Evolutionary conservation across 2,329 filamentous ascomycete genomes (phyloP).

Genomic region (Phoma sp.): DNA sequence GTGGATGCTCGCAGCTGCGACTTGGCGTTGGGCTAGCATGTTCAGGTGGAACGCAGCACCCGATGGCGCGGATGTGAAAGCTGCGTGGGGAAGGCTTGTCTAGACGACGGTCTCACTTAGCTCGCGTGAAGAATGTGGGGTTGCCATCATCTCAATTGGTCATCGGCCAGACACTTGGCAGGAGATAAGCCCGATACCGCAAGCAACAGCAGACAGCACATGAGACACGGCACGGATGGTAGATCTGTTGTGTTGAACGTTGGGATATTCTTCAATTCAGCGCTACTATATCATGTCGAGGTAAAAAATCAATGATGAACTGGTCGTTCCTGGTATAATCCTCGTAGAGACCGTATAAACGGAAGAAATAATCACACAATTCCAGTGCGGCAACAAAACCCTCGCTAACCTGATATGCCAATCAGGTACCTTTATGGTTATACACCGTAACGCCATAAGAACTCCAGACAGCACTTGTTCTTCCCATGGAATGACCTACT

Average conservation of each 20-base stretch:
- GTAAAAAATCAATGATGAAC: conserved; percentile 10
- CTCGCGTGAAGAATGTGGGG: conserved; percentile 27
- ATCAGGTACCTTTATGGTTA: conserved; percentile 9
- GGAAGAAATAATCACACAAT: conserved; percentile 11
- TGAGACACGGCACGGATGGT: neutral
- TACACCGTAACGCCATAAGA: conserved; percentile 25
- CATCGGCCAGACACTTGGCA: conserved; percentile 26
- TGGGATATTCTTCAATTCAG: conserved; percentile 20
- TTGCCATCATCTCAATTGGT: conserved; percentile 31
- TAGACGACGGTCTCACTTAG: conserved; percentile 13
- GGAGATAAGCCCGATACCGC: conserved; percentile 18
- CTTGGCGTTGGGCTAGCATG: conserved; percentile 20
- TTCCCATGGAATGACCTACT: conserved; percentile 25
- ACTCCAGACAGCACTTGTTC: conserved; percentile 21
- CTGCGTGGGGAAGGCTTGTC: conserved; percentile 35
- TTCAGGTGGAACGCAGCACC: conserved; percentile 2
- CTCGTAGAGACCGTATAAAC: conserved; percentile 8
- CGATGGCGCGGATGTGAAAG: conserved; percentile 22
- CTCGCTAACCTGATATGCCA: conserved; percentile 13
- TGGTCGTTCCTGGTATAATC: conserved; percentile 11
- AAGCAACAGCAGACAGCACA: neutral
- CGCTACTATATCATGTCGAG: conserved; percentile 17
- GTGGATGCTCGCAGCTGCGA: conserved; percentile 11
- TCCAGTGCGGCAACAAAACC: conserved; percentile 16
- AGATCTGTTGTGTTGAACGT: conserved; percentile 2